Evolutionary conservation across 1,139 yeast species (phyloP), one percentile per base, ranked within the genome.

Genomic region (Debaryomyces sp.): DNA sequence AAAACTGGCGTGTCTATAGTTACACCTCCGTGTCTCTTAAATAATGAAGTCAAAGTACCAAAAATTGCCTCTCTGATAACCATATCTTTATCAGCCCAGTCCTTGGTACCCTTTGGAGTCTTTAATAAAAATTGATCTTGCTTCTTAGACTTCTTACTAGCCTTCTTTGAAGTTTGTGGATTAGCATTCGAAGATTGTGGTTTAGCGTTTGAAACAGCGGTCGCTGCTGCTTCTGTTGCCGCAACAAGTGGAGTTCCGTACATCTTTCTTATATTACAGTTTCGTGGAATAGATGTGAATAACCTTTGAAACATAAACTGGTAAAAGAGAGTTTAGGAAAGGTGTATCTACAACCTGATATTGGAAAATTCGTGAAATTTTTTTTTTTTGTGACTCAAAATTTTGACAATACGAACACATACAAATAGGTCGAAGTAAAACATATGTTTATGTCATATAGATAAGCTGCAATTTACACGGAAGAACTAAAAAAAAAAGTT

Each of bases 51-150:
- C 55, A 94, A 72, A 13, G 90, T 81, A 46, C 77, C 74, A 65
- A 94, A 94, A 53, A 94, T 82, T 40, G 89, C 95, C 60, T 89
- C 94, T 67, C 99, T 84, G 59, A 94, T 82, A 41, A 90, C 87
- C 98, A 94, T 94, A 67, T 94, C 99, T 67, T 88, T 88, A 60
- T 94, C 99, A 56, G 96, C 88, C 99, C 99, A 94, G 68, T 94
- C 99, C 66, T 89, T 89, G 59, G 99, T 94, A 56, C 99, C 99
- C 68, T 92, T 94, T 48, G 99, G 98, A 42, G 96, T 90, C 70
- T 94, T 94, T 63, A 94, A 78, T 53, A 87, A 80, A 66, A 88
- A 89, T 44, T 70, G 69, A 32, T 66, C 71, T 54, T 67, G 66
- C 48, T 69, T 68, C 55, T 70, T 65, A 36, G 64, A 60, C 66